These are phyloP conservation scores for Pseudoscleropodium purum DNA, from an alignment of 225 moss, liverwort and hornwort genomes.

Conservation along the genomic window DNA sequence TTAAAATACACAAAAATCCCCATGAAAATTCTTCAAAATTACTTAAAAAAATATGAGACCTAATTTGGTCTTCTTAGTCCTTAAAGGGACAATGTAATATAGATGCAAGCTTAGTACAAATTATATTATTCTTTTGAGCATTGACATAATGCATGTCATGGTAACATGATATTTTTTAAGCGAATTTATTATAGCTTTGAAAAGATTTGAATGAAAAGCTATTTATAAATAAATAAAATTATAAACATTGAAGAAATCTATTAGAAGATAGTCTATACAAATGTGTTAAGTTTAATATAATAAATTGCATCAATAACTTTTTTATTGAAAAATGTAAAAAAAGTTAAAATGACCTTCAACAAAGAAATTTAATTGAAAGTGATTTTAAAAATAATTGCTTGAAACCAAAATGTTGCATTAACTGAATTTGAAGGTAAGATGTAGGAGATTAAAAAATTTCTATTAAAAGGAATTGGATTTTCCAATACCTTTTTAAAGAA, in stretches of 20 bases:
- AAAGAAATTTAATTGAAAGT: neutral
- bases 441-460: neutral
- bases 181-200: neutral
- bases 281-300: neutral
- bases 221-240: neutral
- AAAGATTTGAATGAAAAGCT: neutral
- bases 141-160: neutral
- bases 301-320: neutral
- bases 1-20: too few relatives aligned
- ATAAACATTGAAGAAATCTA: neutral
- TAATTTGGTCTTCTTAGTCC: too few relatives aligned
- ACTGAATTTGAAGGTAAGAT: too few relatives aligned
- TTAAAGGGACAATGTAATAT: neutral
- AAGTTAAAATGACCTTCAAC: fast-evolving
- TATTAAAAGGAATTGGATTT: neutral
- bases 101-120: neutral
- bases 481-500: neutral
- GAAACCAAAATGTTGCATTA: neutral
- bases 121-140: too few relatives aligned
- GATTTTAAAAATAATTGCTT: neutral
- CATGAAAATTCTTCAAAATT: too few relatives aligned
- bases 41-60: too few relatives aligned
- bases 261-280: neutral
- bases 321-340: neutral
- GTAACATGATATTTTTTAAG: neutral